Base-by-base conservation (phyloP, 441 rosid genomes). In the Biscutella laevigata region DNA sequence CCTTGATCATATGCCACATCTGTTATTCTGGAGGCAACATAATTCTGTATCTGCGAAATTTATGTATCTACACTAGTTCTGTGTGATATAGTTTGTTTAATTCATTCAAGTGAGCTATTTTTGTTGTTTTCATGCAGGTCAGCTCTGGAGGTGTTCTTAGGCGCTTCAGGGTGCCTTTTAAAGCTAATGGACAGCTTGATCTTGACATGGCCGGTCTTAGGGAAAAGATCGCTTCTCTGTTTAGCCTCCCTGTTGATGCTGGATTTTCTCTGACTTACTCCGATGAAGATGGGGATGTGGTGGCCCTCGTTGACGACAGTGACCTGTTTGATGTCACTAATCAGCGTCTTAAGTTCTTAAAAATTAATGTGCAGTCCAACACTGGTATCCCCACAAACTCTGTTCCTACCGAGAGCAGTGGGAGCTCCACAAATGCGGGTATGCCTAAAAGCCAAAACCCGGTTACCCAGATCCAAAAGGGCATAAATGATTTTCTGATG, bases 271-370 rank as follows among this genome's bases (percentile, higher is more conserved):
- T 92, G 57, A 86, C 88, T 15, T 92, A 88, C 67, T 51, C 75
- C n/a, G 95, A 88, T 64, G 97, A 92, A 69, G 97, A 92, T 70
- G 97, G 88, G n/a, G 99, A 89, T 58, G 61, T 74, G n/a, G 94
- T 94, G 17, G 72, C 90, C 1, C 87, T 94, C 14, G 80, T 80
- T 20, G 87, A 88, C 49, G 83, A 94, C 54, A 71, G 68, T 68
- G 97, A 88, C 65, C 70, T 94, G 38, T 13, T 36, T 39, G 96
- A 86, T 71, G 94, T 78, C 32, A 76, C 75, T 58, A 78, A 60
- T 58, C 96, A 89, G 61, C 47, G 63, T 5, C 84, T 89, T 27
- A 86, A 81, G 56, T 84, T 78, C 69, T 74, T 89, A 46, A 86
- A 74, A 68, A 71, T 94, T 22, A 53, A 72, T 39, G 87, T 84